Base-by-base conservation (phyloP, 169 alveolate species). In the Eimeria acervulina region DNA sequence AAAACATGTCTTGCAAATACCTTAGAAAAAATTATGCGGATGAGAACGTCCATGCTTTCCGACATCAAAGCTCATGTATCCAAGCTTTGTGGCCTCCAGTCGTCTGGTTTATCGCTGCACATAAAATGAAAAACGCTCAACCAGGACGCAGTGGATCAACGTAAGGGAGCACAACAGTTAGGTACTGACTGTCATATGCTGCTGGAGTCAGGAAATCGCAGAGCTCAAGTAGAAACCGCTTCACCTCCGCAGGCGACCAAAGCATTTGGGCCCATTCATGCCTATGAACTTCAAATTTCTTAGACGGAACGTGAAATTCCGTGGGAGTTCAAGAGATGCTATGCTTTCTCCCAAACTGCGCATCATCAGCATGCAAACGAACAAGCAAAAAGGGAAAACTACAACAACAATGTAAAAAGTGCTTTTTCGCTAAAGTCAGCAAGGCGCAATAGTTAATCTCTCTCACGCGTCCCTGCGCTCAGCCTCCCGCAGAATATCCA, bases 171-270 rank as follows among this genome's bases (percentile, higher is more conserved):
- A n/a, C 74, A n/a, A 23, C 36, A 7, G 19, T 63, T 26, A 1
- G 4, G 72, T 26, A 38, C 74, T 26, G 74, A n/a, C 23, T 23
- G 40, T 63, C 2, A 23, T 10, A 6, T 63, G 38, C 74, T 63
- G 74, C 38, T 17, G 74, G 74, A 0, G 17, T 28, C 47, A n/a
- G n/a, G 12, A 10, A 68, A 15, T 33, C 47, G 1, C 78, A 38
- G 28, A n/a, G 42, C 31, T 51, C 51, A 33, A 36, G 19, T 5
- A 89, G 52, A 89, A n/a, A 52, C 13, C 23, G 59, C 74, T n/a
- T 81, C 31, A 95, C 96, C 96, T 76, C 40, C 92, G 90, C 3
- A 95, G 92, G 93, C 61, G 90, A 38, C 96, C 96, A 55, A 95
- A 95, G 33, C 96, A 95, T 47, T 95, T 95, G 78, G 93, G 94